These are phyloP conservation scores for Penicillium maclennaniae DNA, from an alignment of 495 filamentous ascomycete genomes.

Conservation along the genomic window DNA sequence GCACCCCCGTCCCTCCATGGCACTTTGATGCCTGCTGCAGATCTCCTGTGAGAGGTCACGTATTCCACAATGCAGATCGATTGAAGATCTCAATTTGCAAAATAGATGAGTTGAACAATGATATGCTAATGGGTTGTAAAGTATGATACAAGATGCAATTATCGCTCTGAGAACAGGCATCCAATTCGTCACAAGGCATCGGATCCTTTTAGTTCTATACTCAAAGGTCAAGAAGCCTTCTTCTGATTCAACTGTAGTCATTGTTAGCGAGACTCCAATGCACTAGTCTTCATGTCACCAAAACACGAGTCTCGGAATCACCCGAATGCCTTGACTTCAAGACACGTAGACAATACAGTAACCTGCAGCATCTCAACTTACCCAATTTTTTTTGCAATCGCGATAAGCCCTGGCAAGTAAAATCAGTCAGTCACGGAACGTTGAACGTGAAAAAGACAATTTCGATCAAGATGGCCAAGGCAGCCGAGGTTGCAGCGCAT, in stretches of 20 bases:
- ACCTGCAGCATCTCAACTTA: conserved; percentile 40
- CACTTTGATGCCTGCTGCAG: not conserved
- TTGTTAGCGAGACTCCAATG: conserved; percentile 7
- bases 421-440: conserved; percentile 2
- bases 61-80: not conserved
- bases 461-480: not conserved
- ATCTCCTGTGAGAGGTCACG: not conserved
- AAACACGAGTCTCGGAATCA: not conserved
- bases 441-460: not conserved
- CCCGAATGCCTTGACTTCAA: not conserved
- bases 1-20: not conserved
- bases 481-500: not conserved
- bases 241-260: conserved; percentile 30
- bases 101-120: not conserved
- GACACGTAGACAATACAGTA: not conserved
- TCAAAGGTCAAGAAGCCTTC: conserved; percentile 7
- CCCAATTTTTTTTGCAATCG: conserved; percentile 93
- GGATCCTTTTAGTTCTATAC: not conserved
- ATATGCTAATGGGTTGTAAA: not conserved
- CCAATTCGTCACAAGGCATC: not conserved
- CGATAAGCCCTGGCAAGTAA: conserved; percentile 67
- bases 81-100: not conserved
- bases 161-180: not conserved
- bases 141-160: not conserved
- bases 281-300: not conserved